A percentile compares a stretch with the other conserved stretches of the same genome.
Conservation (phyloP, 2,329 filamentous ascomycete species). For the Alternaria consortialis region DNA sequence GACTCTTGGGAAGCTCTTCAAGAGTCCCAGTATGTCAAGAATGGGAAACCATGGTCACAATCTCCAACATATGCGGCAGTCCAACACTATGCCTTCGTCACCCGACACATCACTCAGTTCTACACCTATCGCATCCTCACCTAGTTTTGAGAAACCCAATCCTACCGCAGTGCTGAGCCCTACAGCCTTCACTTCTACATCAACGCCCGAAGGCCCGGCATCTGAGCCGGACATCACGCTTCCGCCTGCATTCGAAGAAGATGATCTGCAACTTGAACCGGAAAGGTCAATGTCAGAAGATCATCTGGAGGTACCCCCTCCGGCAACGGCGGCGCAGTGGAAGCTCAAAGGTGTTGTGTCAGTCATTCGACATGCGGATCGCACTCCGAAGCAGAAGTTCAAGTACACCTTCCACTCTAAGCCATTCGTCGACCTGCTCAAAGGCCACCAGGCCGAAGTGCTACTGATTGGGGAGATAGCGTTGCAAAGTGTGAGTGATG, state of each 20-base stretch:
- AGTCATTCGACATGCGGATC: constrained; percentile 94
- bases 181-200: constrained; percentile 17
- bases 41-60: constrained; percentile 57
- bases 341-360: constrained; percentile 98
- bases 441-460: constrained; percentile 95
- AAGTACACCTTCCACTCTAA: constrained; percentile 99
- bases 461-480: constrained; percentile 91
- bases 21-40: constrained; percentile 71
- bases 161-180: constrained; percentile 29
- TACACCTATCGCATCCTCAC: constrained; percentile 56
- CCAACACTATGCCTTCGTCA: constrained; percentile 51
- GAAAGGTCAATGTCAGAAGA: constrained; percentile 46
- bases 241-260: constrained; percentile 38
- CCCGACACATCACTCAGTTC: constrained; percentile 56
- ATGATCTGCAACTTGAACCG: constrained; percentile 28
- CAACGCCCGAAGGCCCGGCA: constrained; percentile 27
- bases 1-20: constrained; percentile 67
- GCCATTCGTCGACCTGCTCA: constrained; percentile 92
- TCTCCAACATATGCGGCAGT: constrained; percentile 47
- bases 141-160: constrained; percentile 53
- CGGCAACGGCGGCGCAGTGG: constrained; percentile 87
- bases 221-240: constrained; percentile 47
- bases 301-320: constrained; percentile 54
- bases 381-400: constrained; percentile 98
- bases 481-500: constrained; percentile 85